Evolutionary conservation across 768 basidiomycete genomes (phyloP).

Genomic region (Kwoniella shandongensis): DNA sequence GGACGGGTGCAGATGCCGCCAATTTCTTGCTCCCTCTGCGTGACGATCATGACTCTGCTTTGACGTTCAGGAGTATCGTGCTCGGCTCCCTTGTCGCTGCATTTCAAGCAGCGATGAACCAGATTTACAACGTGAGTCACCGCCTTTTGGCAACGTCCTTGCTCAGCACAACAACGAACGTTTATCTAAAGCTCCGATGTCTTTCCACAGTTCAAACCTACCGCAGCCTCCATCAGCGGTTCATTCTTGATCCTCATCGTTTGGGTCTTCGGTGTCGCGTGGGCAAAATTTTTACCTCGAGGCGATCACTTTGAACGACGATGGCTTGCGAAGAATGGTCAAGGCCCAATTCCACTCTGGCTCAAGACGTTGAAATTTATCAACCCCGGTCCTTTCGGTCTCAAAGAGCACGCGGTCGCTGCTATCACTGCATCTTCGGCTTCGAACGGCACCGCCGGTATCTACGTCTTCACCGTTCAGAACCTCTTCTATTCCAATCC

Average conservation of each 20-base stretch:
- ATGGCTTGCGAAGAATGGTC: not conserved
- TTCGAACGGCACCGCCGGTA: conserved; percentile 60
- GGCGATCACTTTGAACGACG: conserved; percentile 4
- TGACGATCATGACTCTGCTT: conserved; percentile 62
- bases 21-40: conserved; percentile 54
- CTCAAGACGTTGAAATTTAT: conserved; percentile 55
- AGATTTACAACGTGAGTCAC: conserved; percentile 58
- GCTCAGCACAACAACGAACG: no score
- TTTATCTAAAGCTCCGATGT: not conserved
- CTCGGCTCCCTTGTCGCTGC: conserved; percentile 64
- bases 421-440: conserved; percentile 62
- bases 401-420: conserved; percentile 59
- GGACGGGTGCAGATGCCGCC: conserved; percentile 8
- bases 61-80: conserved; percentile 62
- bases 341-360: conserved; percentile 51
- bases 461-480: conserved; percentile 59
- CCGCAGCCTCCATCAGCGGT: conserved; percentile 59
- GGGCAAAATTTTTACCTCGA: conserved; percentile 11
- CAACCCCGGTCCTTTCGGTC: conserved; percentile 62
- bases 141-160: not conserved
- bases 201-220: conserved; percentile 59
- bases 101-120: conserved; percentile 60
- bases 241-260: conserved; percentile 63
- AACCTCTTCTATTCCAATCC: conserved; percentile 64
- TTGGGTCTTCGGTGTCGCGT: conserved; percentile 57